Percentiles rank a stretch among this genome's conserved stretches.
phyloP scores from a whole-genome alignment of 441 rosid species.

The Corymbia calophylla region DNA sequence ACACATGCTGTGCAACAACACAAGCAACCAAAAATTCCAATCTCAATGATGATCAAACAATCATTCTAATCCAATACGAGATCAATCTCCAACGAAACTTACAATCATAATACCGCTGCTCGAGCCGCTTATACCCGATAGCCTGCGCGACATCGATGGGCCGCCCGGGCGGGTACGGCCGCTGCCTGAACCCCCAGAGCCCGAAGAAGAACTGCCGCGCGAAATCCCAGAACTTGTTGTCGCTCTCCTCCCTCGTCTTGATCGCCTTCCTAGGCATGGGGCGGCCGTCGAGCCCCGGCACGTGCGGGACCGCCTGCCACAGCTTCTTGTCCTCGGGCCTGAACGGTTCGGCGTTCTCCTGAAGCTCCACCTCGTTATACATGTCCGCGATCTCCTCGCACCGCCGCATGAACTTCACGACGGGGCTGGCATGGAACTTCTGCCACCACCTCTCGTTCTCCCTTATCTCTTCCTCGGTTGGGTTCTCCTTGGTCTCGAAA shows the following conservation, averaged over 20 bases:
- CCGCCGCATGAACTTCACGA: conserved; percentile 55
- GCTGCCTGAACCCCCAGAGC: conserved; percentile 82
- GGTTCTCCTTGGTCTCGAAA: conserved; percentile 62
- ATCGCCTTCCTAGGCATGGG: conserved; percentile 87
- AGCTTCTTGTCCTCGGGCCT: conserved; percentile 59
- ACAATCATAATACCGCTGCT: conserved; percentile 89
- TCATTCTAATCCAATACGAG: background rate
- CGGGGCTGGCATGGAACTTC: conserved; percentile 45
- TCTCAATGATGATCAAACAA: background rate
- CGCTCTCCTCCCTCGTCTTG: conserved; percentile 61
- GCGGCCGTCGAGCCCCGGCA: conserved; percentile 71
- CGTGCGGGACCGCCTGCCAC: conserved; percentile 71
- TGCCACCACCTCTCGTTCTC: conserved; percentile 74
- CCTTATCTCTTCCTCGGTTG: conserved; percentile 47
- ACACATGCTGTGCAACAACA: background rate
- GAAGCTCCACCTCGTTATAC: conserved; percentile 54
- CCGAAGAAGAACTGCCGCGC: conserved; percentile 77
- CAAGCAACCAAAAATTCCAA: background rate
- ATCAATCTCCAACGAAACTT: conserved; percentile 16
- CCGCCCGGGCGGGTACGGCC: conserved; percentile 81
- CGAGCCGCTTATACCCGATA: conserved; percentile 81
- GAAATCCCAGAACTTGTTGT: conserved; percentile 93
- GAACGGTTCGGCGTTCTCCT: conserved; percentile 49
- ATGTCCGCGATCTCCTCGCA: conserved; percentile 56
- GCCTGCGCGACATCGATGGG: conserved; percentile 94